Base-by-base conservation (phyloP, 495 filamentous ascomycete genomes). In the Tuber calosporum region DNA sequence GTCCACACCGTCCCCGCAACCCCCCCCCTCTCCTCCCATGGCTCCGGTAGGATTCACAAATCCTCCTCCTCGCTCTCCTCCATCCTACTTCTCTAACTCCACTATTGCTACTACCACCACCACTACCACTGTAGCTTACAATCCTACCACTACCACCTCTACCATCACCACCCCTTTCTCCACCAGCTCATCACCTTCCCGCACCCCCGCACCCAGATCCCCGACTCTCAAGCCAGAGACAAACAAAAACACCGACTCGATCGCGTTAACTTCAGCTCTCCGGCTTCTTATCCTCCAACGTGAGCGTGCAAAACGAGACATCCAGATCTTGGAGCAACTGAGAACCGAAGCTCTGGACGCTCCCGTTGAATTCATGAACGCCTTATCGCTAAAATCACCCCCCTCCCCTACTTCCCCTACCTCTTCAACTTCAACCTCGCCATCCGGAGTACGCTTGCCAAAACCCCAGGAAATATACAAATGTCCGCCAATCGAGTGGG, bases 211-310 rank as follows among this genome's bases (percentile, higher is more conserved):
- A 20, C 69, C 75, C 17, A n/a, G 66, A 68, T 71, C 71, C n/a
- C 37, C 76, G 8, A 69, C 77, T 58, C 22, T 37, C 26, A 68
- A 38, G 58, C 34, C 34, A 69, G 37, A 58, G n/a, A 39, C 71
- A 36, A 38, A 48, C 69, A 71, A 37, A 45, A 78, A 74, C 76
- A 75, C 74, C 48, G 71, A 76, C 48, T 70, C 72, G 2, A 81
- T 80, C 68, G 73, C 75, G 38, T 75, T 81, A 13, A 68, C 75
- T 11, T 78, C 75, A 41, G 80, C 79, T 36, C 79, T 81, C 36
- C 73, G 79, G 13, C 74, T 81, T 37, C 73, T 81, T n/a, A 81
- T 78, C 70, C 48, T 81, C n/a, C 79, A 81, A 58, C 78, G 79
- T 37, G 79, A 81, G 26, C 79, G 78, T 37, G 79, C 79, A 22